phyloP scores from a whole-genome alignment of 1,284 basidiomycete species.

The Pholiota adiposa region DNA sequence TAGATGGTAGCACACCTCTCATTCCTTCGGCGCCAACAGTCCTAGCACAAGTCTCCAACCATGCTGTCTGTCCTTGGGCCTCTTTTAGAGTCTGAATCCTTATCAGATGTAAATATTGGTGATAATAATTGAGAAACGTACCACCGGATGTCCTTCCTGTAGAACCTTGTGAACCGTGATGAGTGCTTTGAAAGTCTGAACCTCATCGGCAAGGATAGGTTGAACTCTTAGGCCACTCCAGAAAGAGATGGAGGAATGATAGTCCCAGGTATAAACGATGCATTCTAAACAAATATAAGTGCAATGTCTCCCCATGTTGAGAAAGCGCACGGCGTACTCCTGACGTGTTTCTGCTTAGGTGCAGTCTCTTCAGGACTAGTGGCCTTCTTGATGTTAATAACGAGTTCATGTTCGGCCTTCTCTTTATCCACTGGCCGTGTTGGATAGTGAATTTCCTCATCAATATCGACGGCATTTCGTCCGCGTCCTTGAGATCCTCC shows the following conservation, averaged over 20 bases:
- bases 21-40: slow-evolving; percentile 83
- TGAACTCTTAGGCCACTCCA: slow-evolving; percentile 96
- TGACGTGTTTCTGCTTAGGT: slow-evolving; percentile 96
- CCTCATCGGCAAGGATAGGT: slow-evolving; percentile 92
- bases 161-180: slow-evolving; percentile 96
- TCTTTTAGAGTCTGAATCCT: slow-evolving; percentile 84
- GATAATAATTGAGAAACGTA: slow-evolving; percentile 38
- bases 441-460: slow-evolving; percentile 86
- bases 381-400: slow-evolving; percentile 95
- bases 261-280: slow-evolving; percentile 98
- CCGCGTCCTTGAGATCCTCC: slow-evolving; percentile 42
- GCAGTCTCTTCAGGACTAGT: slow-evolving; percentile 92
- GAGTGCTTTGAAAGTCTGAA: slow-evolving; percentile 95
- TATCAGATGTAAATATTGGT: slow-evolving; percentile 9
- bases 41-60: slow-evolving; percentile 94
- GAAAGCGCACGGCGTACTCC: slow-evolving; percentile 66
- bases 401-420: slow-evolving; percentile 91
- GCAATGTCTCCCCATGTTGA: slow-evolving; percentile 12
- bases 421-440: slow-evolving; percentile 97
- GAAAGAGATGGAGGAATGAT: slow-evolving; percentile 95
- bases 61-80: slow-evolving; percentile 93
- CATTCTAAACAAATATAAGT: slow-evolving; percentile 63
- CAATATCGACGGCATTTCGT: slow-evolving; percentile 61
- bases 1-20: slow-evolving; percentile 58
- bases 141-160: slow-evolving; percentile 93